Evolutionary conservation across 164 flowering plant genomes (phyloP).

Genomic region (Vitis cinerea): DNA sequence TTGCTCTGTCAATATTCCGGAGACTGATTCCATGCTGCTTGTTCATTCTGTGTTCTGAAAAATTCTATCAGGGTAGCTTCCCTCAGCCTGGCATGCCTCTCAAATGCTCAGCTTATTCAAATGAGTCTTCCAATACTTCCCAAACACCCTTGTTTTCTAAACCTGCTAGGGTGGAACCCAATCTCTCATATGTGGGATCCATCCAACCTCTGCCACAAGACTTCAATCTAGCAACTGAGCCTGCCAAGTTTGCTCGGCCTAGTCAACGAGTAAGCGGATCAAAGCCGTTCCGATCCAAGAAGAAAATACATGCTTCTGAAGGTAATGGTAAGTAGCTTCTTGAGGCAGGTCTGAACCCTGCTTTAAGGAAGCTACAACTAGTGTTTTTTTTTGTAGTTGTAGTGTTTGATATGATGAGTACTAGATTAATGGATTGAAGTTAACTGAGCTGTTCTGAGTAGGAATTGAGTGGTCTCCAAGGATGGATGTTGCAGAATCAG

Average conservation of each 20-base stretch:
- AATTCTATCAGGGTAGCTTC: conserved; percentile 19
- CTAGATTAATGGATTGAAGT: neutral
- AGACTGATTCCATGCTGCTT: neutral
- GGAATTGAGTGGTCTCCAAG: conserved; percentile 62
- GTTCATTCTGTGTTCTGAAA: neutral
- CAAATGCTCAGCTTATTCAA: conserved; percentile 14
- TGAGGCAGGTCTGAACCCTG: neutral
- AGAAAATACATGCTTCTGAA: conserved; percentile 10
- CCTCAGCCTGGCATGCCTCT: conserved; percentile 15
- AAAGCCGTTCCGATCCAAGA: conserved; percentile 13
- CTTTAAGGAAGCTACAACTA: neutral
- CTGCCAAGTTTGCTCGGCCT: conserved; percentile 52
- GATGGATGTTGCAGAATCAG: conserved; percentile 69
- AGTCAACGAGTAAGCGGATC: conserved; percentile 6
- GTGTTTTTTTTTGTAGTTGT: neutral
- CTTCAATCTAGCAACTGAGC: conserved; percentile 26
- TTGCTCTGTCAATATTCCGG: neutral
- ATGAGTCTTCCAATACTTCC: conserved; percentile 15
- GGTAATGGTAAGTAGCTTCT: conserved; percentile 23
- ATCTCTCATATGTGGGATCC: conserved; percentile 6
- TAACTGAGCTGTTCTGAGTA: conserved; percentile 19
- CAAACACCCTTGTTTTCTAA: conserved; percentile 50
- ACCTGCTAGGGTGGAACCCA: conserved; percentile 27
- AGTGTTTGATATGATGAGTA: neutral
- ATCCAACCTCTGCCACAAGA: conserved; percentile 20